These are phyloP conservation scores for Aspergillus pseudonomiae DNA, from an alignment of 2,329 filamentous ascomycete genomes.

Conservation along the genomic window DNA sequence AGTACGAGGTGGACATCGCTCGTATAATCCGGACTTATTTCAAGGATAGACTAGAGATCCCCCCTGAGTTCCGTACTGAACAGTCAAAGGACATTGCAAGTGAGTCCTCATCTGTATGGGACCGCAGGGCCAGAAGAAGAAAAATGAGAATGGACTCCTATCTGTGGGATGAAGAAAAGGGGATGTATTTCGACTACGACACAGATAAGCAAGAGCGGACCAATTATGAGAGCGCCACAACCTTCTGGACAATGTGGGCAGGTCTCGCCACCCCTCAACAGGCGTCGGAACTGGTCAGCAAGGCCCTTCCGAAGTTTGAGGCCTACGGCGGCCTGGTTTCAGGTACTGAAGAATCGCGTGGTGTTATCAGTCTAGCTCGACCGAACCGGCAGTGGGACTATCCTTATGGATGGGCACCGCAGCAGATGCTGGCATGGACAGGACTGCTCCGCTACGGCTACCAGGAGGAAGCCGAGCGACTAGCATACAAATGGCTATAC, in stretches of 20 bases:
- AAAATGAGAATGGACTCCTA: conserved; percentile 88
- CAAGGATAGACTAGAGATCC: conserved; percentile 78
- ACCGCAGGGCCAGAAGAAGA: conserved; percentile 80
- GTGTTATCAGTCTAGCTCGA: conserved; percentile 73
- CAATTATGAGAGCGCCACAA: conserved; percentile 87
- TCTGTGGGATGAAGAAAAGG: conserved; percentile 87
- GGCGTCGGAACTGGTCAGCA: conserved; percentile 78
- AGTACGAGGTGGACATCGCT: conserved; percentile 94
- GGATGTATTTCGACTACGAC: conserved; percentile 98
- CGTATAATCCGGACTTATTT: conserved; percentile 83
- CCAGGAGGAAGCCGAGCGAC: conserved; percentile 80
- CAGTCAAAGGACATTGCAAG: conserved; percentile 67
- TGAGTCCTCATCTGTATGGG: conserved; percentile 86
- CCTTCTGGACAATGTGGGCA: conserved; percentile 97
- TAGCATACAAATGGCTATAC: conserved; percentile 95
- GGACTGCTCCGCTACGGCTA: conserved; percentile 91
- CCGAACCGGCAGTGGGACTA: conserved; percentile 99
- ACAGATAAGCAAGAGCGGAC: conserved; percentile 79
- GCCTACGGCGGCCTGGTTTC: conserved; percentile 84
- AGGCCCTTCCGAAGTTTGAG: conserved; percentile 85
- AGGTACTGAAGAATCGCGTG: conserved; percentile 86
- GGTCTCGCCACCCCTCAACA: conserved; percentile 83
- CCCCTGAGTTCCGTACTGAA: conserved; percentile 76
- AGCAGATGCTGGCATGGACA: conserved; percentile 98
- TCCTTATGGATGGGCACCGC: conserved; percentile 96